Base-by-base conservation (phyloP, 768 basidiomycete genomes). In the Fomitopsis serialis region DNA sequence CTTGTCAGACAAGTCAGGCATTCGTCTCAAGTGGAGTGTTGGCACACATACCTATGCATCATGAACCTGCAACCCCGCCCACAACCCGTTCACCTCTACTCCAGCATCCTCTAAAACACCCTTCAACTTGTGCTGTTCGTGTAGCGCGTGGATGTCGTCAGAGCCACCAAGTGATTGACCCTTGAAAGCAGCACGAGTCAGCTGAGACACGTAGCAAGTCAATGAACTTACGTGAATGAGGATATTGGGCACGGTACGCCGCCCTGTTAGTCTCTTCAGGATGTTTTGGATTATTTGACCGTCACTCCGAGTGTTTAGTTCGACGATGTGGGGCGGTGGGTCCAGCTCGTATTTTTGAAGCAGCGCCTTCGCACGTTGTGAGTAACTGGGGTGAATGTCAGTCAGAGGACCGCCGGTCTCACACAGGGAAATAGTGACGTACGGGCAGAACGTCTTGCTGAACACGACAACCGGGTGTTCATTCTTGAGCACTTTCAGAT, bases 371-470 rank as follows among this genome's bases (percentile, higher is more conserved):
- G 84, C 82, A 37, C 72, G 67, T 56, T 69, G 70, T 3, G 85
- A 89, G 62, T 75, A 86, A 42, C 84, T 87, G 53, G 19, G n/a
- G 42, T 12, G 42, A n/a, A 29, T 23, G 42, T 57, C 3, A 45
- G 46, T 52, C 45, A 50, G 52, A 11, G 21, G 52, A 9, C 22
- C n/a, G 23, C n/a, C 24, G 27, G 19, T 17, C 19, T 1, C 54
- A 19, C 21, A 32, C 25, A 17, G 42, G 29, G 29, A 32, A 32
- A 32, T 32, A 11, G n/a, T 24, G 21, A 78, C 83, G 59, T 64
- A 90, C 87, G 79, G 81, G 78, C 90, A 92, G 62, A 83, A 87
- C 22, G 86, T 79, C 76, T 92, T 92, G 74, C 89, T 91, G 61
- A 92, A 91, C 12, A 92, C 81, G 43, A 92, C 73, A 7, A 92